Evolutionary conservation across 805 yeast genomes (phyloP).

Genomic region (Monosporozyma servazzii): DNA sequence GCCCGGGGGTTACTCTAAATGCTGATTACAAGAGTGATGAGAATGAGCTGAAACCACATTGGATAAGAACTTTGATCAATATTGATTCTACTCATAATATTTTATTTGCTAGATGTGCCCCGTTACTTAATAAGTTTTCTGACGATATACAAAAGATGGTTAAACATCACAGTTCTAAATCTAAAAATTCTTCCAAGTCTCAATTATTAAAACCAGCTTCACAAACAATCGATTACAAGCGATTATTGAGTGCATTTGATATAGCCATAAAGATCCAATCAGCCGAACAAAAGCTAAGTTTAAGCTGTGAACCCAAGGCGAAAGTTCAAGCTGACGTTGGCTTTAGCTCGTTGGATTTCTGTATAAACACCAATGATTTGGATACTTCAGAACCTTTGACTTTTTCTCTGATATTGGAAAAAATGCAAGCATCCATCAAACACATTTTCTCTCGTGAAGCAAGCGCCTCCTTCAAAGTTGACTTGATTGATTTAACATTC

Average conservation of each 20-base stretch:
- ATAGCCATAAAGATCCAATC: slow-evolving; percentile 54
- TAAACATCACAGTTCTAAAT: slow-evolving; percentile 21
- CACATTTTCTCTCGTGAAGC: slow-evolving; percentile 86
- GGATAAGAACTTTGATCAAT: slow-evolving; percentile 20
- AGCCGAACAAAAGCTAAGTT: slow-evolving; percentile 61
- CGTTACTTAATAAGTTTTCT: slow-evolving; percentile 55
- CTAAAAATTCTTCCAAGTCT: background rate
- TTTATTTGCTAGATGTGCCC: slow-evolving; percentile 66
- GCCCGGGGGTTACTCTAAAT: slow-evolving; percentile 64
- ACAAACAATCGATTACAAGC: slow-evolving; percentile 31
- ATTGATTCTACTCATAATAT: slow-evolving; percentile 56
- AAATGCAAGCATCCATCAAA: slow-evolving; percentile 63
- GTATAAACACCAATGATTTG: slow-evolving; percentile 42
- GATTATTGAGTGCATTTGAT: slow-evolving; percentile 46
- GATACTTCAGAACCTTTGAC: slow-evolving; percentile 35
- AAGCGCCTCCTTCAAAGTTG: slow-evolving; percentile 57
- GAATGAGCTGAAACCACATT: slow-evolving; percentile 15
- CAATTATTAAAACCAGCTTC: slow-evolving; percentile 2
- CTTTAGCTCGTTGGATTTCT: slow-evolving; percentile 55
- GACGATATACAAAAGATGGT: slow-evolving; percentile 42
- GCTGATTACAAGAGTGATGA: slow-evolving; percentile 37
- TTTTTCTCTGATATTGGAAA: slow-evolving; percentile 40
- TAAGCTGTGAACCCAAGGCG: slow-evolving; percentile 92
- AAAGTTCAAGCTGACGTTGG: slow-evolving; percentile 82
- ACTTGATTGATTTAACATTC: slow-evolving; percentile 41